A percentile compares a stretch with the other conserved stretches of the same genome.
Conservation (phyloP, 2,329 filamentous ascomycete genomes). For the Thermomyces lanuginosus region DNA sequence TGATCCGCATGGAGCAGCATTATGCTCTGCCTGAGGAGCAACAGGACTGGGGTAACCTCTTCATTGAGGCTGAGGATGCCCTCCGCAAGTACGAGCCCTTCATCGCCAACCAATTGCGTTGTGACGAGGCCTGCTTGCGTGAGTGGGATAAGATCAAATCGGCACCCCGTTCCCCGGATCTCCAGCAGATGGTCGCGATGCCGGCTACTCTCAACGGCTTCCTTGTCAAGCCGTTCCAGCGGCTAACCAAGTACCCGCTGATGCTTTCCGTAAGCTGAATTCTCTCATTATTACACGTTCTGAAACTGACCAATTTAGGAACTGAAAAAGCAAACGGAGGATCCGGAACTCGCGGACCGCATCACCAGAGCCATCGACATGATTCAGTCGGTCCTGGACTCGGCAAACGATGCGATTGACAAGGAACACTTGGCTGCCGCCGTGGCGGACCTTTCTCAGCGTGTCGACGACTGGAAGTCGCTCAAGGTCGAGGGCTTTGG, state of each 20-base stretch:
- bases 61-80: conserved; percentile 65
- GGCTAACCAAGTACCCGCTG: conserved; percentile 84
- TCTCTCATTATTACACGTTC: neutral
- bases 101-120: conserved; percentile 89
- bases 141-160: conserved; percentile 74
- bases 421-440: conserved; percentile 72
- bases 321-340: conserved; percentile 65
- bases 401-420: conserved; percentile 82
- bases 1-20: conserved; percentile 90
- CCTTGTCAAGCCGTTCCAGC: conserved; percentile 88
- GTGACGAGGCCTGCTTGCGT: conserved; percentile 64
- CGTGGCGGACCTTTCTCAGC: conserved; percentile 58
- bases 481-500: conserved; percentile 85
- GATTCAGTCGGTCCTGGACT: conserved; percentile 62
- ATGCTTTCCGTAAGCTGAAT: conserved; percentile 52
- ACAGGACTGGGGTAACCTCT: conserved; percentile 93
- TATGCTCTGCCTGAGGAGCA: conserved; percentile 60
- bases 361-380: conserved; percentile 62
- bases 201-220: conserved; percentile 83
- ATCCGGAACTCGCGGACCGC: conserved; percentile 54
- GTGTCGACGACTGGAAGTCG: conserved; percentile 96
- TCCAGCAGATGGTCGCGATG: conserved; percentile 63
- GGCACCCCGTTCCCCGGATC: conserved; percentile 48
- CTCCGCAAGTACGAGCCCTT: conserved; percentile 94
- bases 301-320: conserved; percentile 41